Base-by-base conservation (phyloP, 257 asterid genomes). In the Salvia hispanica region DNA sequence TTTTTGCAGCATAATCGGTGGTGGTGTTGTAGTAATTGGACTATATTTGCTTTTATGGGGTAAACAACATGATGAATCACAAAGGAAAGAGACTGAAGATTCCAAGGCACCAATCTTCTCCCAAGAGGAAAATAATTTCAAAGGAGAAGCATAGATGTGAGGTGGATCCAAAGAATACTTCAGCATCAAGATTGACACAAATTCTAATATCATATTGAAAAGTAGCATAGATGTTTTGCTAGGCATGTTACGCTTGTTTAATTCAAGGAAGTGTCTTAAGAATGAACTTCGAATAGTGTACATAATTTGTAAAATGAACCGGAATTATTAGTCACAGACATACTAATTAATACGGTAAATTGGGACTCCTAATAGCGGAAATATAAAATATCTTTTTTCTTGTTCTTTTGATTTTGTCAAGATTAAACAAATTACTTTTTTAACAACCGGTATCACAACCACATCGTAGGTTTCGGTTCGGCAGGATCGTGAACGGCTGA, bases 31-130 rank as follows among this genome's bases (percentile, higher is more conserved):
- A 21, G 62, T 87, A 14, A 39, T 71, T 18, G 97, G 97, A 39
- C 86, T 90, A 46, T 88, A 87, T 66, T 57, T 85, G 80, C 90
- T 85, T 10, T 50, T 90, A 42, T 90, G 91, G 97, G 95, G 97
- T 54, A 90, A 85, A 76, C 90, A 85, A 77, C 69, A 62, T 28
- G 95, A 83, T 54, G 77, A 64, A 11, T 34, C 75, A 73, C 69
- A 63, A 47, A 68, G 15, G 69, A 71, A 71, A 64, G 85, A 76
- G 67, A 25, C 42, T 9, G 77, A 80, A 37, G 85, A 80, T 8
- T 71, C 63, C 15, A 79, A 67, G 75, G 60, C 58, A 36, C 66
- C 5, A 28, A 52, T 15, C 50, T 45, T 69, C 61, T 18, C 77
- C 37, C 28, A 83, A 39, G 81, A 74, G 18, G 72, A 57, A 58